Evolutionary conservation across 345 rosid genomes (phyloP), one percentile per base, ranked within the genome.

Genomic region (Nephelium lappaceum): DNA sequence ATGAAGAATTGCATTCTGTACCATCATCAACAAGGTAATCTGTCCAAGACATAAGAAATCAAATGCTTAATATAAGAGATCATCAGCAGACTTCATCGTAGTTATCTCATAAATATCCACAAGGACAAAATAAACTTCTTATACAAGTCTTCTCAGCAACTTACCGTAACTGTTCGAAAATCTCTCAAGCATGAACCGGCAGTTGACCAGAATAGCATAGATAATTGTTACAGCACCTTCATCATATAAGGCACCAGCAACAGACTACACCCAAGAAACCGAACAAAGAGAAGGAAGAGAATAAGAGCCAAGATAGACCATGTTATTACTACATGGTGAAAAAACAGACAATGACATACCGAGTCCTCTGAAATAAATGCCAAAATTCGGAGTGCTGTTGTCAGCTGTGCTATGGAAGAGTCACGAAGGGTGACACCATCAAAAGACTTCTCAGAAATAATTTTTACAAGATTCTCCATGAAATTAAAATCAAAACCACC

Each of bases 21-120:
- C 97, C 99, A 80, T 94, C 99, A 76, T 96, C 99, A 73, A 96
- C 92, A 74, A 96, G 98, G 89, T 96, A 93, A 91, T 93, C 99
- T 96, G 91, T 74, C 51, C 75, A 88, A 79, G 71, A 67, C 49
- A 61, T 55, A 16, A 69, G 63, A 71, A 77, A 38, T n/a, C 73
- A 85, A 74, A 80, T 58, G 73, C 67, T 8, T 51, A 66, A 58
- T 41, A 78, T 76, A 65, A 49, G 38, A 63, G 62, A 64, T 7
- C 64, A 19, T 49, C 47, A 80, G 74, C 72, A 76, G 55, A 51
- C 41, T 51, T 51, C n/a, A 5, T 16, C 16, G n/a, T 16, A 51
- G n/a, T 16, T 51, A 69, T 47, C 53, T 42, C 18, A 53, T 15
- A 53, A 31, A 53, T 57, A 19, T 45, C 21, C 61, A 62, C 8